phyloP scores from a whole-genome alignment of 306 rosid species.

The Glycine soja region DNA sequence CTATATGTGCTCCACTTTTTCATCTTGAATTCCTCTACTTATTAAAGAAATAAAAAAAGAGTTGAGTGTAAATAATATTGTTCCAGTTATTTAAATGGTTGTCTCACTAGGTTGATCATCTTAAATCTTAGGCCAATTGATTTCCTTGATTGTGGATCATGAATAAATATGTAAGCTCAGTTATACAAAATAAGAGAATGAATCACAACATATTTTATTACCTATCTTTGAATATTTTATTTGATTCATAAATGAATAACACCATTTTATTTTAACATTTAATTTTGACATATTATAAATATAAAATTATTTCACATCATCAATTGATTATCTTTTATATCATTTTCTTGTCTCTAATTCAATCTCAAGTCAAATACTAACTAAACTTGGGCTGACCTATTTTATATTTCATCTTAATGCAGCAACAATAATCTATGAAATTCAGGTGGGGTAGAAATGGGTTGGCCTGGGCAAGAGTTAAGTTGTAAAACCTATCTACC shows the following conservation, averaged over 20 bases:
- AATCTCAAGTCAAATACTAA: too few species aligned
- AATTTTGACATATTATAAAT: not conserved
- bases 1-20: slow-evolving; percentile 64
- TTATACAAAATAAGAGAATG: not conserved
- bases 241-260: not conserved
- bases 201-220: not conserved
- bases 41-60: not conserved
- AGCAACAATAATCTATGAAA: too few species aligned
- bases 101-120: too few species aligned
- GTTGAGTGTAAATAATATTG: slow-evolving; percentile 65
- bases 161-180: not conserved
- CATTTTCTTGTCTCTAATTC: too few species aligned
- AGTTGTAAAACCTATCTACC: not conserved
- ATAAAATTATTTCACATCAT: not conserved
- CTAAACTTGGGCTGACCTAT: too few species aligned
- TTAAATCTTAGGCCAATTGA: too few species aligned
- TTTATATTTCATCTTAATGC: too few species aligned
- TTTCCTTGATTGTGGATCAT: not conserved
- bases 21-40: slow-evolving; percentile 8
- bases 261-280: not conserved
- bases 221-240: not conserved
- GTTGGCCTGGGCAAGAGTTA: too few species aligned
- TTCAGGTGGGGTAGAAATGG: too few species aligned
- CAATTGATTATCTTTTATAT: not conserved
- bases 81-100: not conserved